Conservation (phyloP, 768 basidiomycete species). For the Termitomyces sp. region DNA sequence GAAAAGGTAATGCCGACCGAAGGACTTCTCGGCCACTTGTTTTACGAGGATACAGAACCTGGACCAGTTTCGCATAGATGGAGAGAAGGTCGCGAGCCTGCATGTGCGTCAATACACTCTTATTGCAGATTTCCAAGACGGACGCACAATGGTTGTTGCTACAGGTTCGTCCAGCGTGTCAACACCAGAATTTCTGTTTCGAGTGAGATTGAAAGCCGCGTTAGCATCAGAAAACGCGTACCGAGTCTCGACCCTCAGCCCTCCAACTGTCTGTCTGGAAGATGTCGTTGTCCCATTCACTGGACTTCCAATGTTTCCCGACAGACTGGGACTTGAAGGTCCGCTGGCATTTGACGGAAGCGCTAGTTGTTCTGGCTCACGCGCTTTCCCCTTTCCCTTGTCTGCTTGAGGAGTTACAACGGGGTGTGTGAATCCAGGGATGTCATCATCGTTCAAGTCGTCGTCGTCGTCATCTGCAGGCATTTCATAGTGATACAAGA, state of each 20-base stretch:
- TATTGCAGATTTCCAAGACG: neutral
- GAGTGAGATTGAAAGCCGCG: neutral
- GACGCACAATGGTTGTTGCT: conserved; percentile 75
- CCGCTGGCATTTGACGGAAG: conserved; percentile 32
- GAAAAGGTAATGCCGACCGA: conserved; percentile 36
- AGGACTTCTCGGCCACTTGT: conserved; percentile 75
- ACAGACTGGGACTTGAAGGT: conserved; percentile 35
- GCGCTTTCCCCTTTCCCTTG: conserved; percentile 71
- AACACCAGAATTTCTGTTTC: conserved; percentile 62
- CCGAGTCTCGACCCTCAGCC: conserved; percentile 86
- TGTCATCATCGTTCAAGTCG: conserved; percentile 75
- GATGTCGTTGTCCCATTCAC: conserved; percentile 32
- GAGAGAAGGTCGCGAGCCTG: conserved; percentile 87
- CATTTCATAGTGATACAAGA: conserved; percentile 1
- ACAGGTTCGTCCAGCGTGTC: conserved; percentile 95
- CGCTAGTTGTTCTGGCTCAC: conserved; percentile 47
- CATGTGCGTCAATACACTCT: conserved; percentile 2
- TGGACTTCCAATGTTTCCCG: conserved; percentile 68
- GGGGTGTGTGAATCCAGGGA: conserved; percentile 75
- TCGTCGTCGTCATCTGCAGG: conserved; percentile 71
- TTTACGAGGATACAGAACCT: conserved; percentile 86
- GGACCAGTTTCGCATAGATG: conserved; percentile 88
- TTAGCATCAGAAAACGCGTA: conserved; percentile 24
- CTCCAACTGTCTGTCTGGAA: conserved; percentile 69
- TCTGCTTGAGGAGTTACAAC: conserved; percentile 42